A percentile compares a stretch with the other conserved stretches of the same genome.
Evolutionary conservation across 2,329 filamentous ascomycete genomes (phyloP).

Genomic region (Nemania sp.): DNA sequence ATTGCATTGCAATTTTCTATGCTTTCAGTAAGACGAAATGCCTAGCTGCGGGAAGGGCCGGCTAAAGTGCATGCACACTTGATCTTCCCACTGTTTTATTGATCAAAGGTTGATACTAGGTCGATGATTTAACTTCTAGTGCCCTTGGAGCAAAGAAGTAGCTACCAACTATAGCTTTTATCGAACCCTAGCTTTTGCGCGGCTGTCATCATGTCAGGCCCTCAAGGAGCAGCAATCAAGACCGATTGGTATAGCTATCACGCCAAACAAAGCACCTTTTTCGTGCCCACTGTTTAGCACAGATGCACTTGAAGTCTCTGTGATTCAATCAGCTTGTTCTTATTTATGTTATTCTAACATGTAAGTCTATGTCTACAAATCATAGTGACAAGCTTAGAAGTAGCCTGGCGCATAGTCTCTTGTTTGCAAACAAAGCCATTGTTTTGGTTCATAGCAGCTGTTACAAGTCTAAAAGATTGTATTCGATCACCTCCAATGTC

Average conservation of each 20-base stretch:
- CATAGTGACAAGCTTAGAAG: too few relatives aligned
- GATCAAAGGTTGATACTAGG: not conserved
- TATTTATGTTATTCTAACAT: too few relatives aligned
- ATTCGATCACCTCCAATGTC: not conserved
- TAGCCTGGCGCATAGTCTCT: not conserved
- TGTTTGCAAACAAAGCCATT: constrained; percentile 1
- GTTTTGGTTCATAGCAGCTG: not conserved
- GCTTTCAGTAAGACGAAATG: constrained; percentile 5
- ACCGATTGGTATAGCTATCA: not conserved
- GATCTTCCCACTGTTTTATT: not conserved
- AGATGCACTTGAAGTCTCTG: too few relatives aligned
- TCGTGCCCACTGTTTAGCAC: too few relatives aligned
- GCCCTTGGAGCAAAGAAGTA: not conserved
- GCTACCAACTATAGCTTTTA: not conserved
- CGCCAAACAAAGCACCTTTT: too few relatives aligned
- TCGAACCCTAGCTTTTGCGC: not conserved
- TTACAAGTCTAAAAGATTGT: not conserved
- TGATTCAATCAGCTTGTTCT: too few relatives aligned
- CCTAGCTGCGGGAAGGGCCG: not conserved
- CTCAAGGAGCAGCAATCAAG: not conserved
- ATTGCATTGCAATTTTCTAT: not conserved
- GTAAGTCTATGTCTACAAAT: too few relatives aligned
- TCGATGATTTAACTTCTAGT: not conserved
- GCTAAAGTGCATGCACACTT: not conserved
- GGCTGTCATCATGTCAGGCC: not conserved